Evolutionary conservation across 73 alveolate species (phyloP).

Genomic region (Tetrahymena thermophila): DNA sequence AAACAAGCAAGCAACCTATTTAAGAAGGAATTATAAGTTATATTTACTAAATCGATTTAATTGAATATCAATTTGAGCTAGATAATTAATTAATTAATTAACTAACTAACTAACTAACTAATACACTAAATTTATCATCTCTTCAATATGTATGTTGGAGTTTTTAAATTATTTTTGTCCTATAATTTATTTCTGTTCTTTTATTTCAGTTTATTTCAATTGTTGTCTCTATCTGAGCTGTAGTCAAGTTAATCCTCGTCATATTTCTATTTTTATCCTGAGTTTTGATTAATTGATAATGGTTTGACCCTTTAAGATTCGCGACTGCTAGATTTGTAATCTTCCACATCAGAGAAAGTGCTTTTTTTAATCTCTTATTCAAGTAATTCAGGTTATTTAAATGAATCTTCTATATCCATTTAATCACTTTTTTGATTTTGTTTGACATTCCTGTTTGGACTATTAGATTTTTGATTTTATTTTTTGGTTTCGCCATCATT

Average conservation of each 20-base stretch:
- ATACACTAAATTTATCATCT: background rate
- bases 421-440: background rate
- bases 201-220: background rate
- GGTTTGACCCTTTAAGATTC: background rate
- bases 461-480: background rate
- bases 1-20: no score
- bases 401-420: background rate
- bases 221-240: background rate
- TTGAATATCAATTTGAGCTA: no score
- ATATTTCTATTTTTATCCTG: background rate
- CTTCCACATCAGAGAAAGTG: background rate
- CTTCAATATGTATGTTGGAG: background rate
- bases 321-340: background rate
- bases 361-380: background rate
- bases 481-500: background rate
- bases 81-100: no score
- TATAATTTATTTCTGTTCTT: background rate
- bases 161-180: background rate
- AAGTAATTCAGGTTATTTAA: background rate
- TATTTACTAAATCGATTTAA: no score
- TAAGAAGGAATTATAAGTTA: no score
- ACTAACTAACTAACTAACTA: background rate
- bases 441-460: background rate
- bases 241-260: background rate
- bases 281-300: background rate